Evolutionary conservation across 1,284 basidiomycete species (phyloP).

Genomic region (Omphalotus olearius): DNA sequence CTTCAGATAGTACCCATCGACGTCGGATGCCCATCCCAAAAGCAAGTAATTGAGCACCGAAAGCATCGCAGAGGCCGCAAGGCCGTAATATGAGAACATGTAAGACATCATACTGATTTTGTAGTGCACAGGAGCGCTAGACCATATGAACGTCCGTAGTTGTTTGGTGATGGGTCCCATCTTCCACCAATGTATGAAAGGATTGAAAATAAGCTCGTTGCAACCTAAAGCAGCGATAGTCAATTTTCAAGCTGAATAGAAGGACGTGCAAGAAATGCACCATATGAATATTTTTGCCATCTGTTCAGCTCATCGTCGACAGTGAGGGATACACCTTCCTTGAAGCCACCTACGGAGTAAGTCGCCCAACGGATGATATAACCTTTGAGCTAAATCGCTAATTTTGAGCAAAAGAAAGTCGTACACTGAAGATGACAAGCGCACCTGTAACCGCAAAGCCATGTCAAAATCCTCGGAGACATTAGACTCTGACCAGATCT

Average conservation of each 20-base stretch:
- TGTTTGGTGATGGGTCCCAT: slow-evolving; percentile 77
- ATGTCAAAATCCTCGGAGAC: slow-evolving; percentile 85
- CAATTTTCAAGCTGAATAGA: not conserved
- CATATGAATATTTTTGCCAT: slow-evolving; percentile 87
- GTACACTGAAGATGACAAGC: too few species aligned
- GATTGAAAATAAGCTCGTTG: slow-evolving; percentile 77
- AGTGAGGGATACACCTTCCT: slow-evolving; percentile 85
- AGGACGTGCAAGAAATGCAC: slow-evolving; percentile 22
- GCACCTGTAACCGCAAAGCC: slow-evolving; percentile 47
- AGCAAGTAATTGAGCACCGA: slow-evolving; percentile 70
- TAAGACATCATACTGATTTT: slow-evolving; percentile 65
- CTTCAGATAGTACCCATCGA: slow-evolving; percentile 70
- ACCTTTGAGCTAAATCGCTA: slow-evolving; percentile 13
- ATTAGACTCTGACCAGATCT: slow-evolving; percentile 82
- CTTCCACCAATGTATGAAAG: slow-evolving; percentile 66
- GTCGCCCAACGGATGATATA: slow-evolving; percentile 67
- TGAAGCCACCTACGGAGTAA: slow-evolving; percentile 75
- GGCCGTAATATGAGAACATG: slow-evolving; percentile 71
- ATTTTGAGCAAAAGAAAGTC: too few species aligned
- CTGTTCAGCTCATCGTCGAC: slow-evolving; percentile 76
- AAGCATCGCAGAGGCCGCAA: slow-evolving; percentile 52
- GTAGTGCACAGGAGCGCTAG: slow-evolving; percentile 73
- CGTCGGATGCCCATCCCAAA: slow-evolving; percentile 58
- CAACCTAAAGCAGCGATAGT: slow-evolving; percentile 34
- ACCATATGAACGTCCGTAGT: slow-evolving; percentile 76